Conservation (phyloP, 129 eudicot genomes). For the Arctium minus region DNA sequence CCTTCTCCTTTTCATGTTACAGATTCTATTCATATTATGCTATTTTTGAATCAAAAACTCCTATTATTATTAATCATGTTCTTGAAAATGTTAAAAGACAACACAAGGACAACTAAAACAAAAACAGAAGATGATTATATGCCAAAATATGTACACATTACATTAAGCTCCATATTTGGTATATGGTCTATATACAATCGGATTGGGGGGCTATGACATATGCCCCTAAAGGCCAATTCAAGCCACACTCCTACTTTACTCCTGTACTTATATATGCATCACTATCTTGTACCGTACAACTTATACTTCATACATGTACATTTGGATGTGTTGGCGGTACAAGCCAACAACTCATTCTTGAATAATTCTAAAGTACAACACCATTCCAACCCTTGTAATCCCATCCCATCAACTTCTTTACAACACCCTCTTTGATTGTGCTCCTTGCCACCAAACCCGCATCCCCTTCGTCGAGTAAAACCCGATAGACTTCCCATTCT, state of each 20-base stretch:
- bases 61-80: background rate
- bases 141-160: conserved; percentile 29
- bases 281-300: conserved; percentile 5
- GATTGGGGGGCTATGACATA: conserved; percentile 17
- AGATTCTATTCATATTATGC: too few relatives aligned
- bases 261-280: background rate
- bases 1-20: too few relatives aligned
- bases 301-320: background rate
- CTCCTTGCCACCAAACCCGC: conserved; percentile 34
- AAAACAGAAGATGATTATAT: background rate
- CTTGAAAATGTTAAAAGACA: background rate
- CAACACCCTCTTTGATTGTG: conserved; percentile 47
- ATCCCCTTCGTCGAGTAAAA: conserved; percentile 58
- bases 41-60: background rate
- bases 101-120: background rate
- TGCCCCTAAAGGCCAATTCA: conserved; percentile 2
- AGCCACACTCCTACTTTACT: conserved; percentile 5
- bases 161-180: conserved; percentile 13
- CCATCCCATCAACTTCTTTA: conserved; percentile 68
- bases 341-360: conserved; percentile 13
- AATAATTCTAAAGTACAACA: conserved; percentile 8
- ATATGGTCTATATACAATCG: conserved; percentile 17
- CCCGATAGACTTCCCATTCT: conserved; percentile 64
- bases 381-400: conserved; percentile 13
- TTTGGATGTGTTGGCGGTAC: background rate